Conservation (phyloP, 139 green algal species). For the Helicosporidium sp. region DNA sequence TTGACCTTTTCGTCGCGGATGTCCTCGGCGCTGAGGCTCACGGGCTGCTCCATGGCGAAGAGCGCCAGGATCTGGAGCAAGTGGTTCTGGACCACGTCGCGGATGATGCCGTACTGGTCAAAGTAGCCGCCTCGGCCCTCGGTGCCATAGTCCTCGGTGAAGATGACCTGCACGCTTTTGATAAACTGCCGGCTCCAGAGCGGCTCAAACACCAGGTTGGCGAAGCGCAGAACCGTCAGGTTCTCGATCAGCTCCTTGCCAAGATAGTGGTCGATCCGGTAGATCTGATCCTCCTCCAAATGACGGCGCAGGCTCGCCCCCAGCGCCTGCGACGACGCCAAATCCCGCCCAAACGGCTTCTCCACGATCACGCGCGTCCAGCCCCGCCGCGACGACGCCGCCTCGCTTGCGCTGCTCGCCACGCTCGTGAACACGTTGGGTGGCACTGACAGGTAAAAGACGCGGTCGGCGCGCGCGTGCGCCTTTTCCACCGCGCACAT, state of each 20-base stretch:
- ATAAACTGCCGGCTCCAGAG: slow-evolving; percentile 91
- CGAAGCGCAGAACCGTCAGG: slow-evolving; percentile 88
- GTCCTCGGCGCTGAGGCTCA: slow-evolving; percentile 78
- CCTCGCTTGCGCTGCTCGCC: slow-evolving; percentile 40
- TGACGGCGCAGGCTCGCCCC: slow-evolving; percentile 43
- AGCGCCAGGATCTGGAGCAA: slow-evolving; percentile 89
- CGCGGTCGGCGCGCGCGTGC: slow-evolving; percentile 39
- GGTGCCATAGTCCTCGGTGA: slow-evolving; percentile 94
- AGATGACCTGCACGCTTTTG: slow-evolving; percentile 94
- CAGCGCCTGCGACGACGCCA: slow-evolving; percentile 54
- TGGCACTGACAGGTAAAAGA: slow-evolving; percentile 98
- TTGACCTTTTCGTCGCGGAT: slow-evolving; percentile 99
- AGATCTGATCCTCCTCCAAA: slow-evolving; percentile 92
- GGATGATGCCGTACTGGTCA: slow-evolving; percentile 97
- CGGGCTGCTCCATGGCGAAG: slow-evolving; percentile 92
- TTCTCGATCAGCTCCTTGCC: slow-evolving; percentile 99
- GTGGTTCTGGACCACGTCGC: slow-evolving; percentile 99
- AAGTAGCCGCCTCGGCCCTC: slow-evolving; percentile 96
- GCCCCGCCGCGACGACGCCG: slow-evolving; percentile 54
- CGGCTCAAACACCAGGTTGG: slow-evolving; percentile 96
- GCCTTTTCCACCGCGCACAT: slow-evolving; percentile 43
- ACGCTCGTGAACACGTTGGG: slow-evolving; percentile 74
- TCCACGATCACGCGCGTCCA: slow-evolving; percentile 97
- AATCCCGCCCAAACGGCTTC: slow-evolving; percentile 94
- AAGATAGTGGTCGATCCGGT: slow-evolving; percentile 98